phyloP scores from a whole-genome alignment of 202 grass and related monocot species.

The Brachypodium distachyon region DNA sequence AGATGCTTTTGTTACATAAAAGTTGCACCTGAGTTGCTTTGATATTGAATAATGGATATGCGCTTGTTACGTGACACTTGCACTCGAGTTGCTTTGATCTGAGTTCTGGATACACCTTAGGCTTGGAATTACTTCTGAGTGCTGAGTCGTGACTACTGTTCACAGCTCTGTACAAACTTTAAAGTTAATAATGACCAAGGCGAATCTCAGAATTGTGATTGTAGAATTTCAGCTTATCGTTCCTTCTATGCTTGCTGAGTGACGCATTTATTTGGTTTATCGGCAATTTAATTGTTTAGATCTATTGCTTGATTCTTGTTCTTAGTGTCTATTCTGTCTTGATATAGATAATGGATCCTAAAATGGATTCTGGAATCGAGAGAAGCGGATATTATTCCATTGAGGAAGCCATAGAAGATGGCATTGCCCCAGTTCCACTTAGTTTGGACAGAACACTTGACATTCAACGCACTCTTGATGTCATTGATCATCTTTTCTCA shows the following conservation, averaged over 20 bases:
- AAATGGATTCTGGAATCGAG: constrained; percentile 96
- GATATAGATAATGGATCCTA: constrained; percentile 99
- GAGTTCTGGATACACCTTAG: neutral
- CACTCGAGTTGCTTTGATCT: neutral
- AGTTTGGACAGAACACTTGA: constrained; percentile 76
- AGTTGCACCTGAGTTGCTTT: neutral
- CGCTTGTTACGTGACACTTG: neutral
- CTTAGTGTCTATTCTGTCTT: neutral
- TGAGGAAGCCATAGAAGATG: constrained; percentile 92
- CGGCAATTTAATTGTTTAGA: neutral
- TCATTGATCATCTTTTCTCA: constrained; percentile 97
- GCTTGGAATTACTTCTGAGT: neutral
- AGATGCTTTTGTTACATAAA: constrained; percentile 15
- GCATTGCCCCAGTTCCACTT: constrained; percentile 81
- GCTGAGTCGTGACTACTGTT: neutral
- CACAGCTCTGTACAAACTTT: neutral
- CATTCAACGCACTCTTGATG: constrained; percentile 67
- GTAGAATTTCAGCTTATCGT: neutral
- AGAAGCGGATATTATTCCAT: constrained; percentile 64
- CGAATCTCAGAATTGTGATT: neutral
- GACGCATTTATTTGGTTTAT: neutral
- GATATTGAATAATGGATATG: neutral
- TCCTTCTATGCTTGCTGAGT: neutral
- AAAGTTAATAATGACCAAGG: neutral
- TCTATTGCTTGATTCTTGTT: constrained; percentile 23